A percentile compares a stretch with the other conserved stretches of the same genome.
Evolutionary conservation across 140 eudicot species (phyloP).

Genomic region (Erigeron philadelphicus): DNA sequence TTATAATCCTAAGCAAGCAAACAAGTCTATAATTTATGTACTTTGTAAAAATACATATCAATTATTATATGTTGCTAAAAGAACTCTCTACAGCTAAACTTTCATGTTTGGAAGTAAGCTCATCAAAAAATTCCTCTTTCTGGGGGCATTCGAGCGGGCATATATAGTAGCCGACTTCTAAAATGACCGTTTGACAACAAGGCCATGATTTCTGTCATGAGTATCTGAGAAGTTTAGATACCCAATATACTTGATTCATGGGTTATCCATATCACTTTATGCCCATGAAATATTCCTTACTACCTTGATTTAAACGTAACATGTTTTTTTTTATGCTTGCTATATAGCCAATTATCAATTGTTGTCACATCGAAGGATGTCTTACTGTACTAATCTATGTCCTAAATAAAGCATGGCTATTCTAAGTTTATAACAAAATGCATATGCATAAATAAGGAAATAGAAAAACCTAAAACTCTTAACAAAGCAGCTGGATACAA

Average conservation of each 20-base stretch:
- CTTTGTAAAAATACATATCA: conserved; percentile 2
- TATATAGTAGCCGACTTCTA: too few species aligned
- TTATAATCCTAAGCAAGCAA: conserved; percentile 2
- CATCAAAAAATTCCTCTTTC: not conserved
- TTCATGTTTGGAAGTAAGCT: not conserved
- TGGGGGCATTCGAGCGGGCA: not conserved
- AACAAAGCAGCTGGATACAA: conserved; percentile 10
- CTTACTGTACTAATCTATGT: conserved; percentile 8
- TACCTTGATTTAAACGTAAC: not conserved
- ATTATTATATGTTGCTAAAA: not conserved
- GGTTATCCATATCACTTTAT: conserved; percentile 12
- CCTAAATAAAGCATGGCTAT: not conserved
- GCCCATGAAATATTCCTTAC: conserved; percentile 3
- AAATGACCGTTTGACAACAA: too few species aligned
- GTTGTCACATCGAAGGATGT: conserved; percentile 4
- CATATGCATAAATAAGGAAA: not conserved
- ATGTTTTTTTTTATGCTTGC: conserved; percentile 16
- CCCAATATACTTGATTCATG: not conserved
- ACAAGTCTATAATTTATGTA: not conserved
- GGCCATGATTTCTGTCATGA: not conserved
- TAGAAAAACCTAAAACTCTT: not conserved
- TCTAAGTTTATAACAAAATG: not conserved
- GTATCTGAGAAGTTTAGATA: not conserved
- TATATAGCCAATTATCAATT: not conserved
- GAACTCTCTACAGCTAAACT: conserved; percentile 3